Conservation (phyloP, 371 early-diverging fungal species). For the Mortierella sp. region DNA sequence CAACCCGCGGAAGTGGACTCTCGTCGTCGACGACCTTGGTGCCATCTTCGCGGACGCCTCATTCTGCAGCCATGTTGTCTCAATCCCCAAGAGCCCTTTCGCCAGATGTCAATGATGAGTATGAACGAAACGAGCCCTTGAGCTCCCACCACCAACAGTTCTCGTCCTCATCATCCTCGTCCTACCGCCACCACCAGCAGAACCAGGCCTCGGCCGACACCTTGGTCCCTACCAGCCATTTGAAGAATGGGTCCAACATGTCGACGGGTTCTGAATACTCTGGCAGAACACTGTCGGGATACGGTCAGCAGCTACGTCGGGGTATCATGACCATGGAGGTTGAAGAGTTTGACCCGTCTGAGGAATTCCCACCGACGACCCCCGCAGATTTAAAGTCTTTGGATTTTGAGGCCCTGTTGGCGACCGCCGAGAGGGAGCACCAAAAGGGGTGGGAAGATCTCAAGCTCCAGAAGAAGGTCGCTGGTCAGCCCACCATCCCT, state of each 20-base stretch:
- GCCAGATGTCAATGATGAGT: neutral
- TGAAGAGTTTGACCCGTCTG: slow-evolving; percentile 19
- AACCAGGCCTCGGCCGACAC: slow-evolving; percentile 15
- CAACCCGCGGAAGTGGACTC: slow-evolving; percentile 7
- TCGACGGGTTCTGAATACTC: slow-evolving; percentile 13
- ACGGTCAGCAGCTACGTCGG: slow-evolving; percentile 1
- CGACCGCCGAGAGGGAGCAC: slow-evolving; percentile 23
- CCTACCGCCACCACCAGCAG: neutral
- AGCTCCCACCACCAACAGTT: neutral
- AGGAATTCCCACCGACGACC: slow-evolving; percentile 16
- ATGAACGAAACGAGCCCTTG: neutral
- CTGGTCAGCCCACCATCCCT: neutral
- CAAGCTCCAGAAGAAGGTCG: slow-evolving; percentile 5
- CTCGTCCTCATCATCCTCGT: neutral
- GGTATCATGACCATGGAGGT: neutral
- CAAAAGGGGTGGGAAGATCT: slow-evolving; percentile 23
- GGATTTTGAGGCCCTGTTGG: slow-evolving; percentile 26
- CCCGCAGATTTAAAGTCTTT: slow-evolving; percentile 18
- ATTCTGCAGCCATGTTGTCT: slow-evolving; percentile 4
- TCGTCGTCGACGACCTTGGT: slow-evolving; percentile 24
- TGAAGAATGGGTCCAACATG: slow-evolving; percentile 16
- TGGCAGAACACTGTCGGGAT: slow-evolving; percentile 3
- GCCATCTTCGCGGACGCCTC: slow-evolving; percentile 17
- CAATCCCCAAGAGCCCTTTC: neutral
- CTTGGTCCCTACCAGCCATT: slow-evolving; percentile 5